Evolutionary conservation across 495 filamentous ascomycete genomes (phyloP).

Genomic region (Beverwykella pulmonaria): DNA sequence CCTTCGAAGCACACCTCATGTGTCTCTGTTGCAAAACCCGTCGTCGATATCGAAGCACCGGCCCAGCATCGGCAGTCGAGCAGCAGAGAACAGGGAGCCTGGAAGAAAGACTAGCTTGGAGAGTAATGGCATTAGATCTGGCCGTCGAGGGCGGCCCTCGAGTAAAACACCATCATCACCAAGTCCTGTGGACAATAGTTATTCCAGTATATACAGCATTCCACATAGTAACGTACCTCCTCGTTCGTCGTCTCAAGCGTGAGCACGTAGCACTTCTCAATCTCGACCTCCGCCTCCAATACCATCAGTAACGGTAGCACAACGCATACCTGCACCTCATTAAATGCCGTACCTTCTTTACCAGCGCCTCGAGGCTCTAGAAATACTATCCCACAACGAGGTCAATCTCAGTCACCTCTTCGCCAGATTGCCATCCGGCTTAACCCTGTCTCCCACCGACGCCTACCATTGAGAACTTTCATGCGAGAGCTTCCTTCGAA

Average conservation of each 20-base stretch:
- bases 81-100: slow-evolving; percentile 26
- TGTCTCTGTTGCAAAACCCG: slow-evolving; percentile 27
- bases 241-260: slow-evolving; percentile 43
- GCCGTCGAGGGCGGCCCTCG: slow-evolving; percentile 12
- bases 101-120: slow-evolving; percentile 21
- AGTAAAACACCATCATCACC: slow-evolving; percentile 38
- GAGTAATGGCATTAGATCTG: slow-evolving; percentile 32
- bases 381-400: slow-evolving; percentile 40
- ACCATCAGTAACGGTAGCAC: slow-evolving; percentile 14
- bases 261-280: slow-evolving; percentile 23
- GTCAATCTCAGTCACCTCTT: slow-evolving; percentile 43
- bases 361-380: slow-evolving; percentile 27
- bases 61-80: slow-evolving; percentile 33
- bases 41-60: slow-evolving; percentile 31
- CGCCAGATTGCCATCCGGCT: slow-evolving; percentile 37
- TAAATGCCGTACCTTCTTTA: slow-evolving; percentile 15
- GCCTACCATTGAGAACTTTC: slow-evolving; percentile 44
- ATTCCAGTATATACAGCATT: slow-evolving; percentile 45
- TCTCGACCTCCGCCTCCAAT: slow-evolving; percentile 14
- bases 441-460: slow-evolving; percentile 40
- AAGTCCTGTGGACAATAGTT: slow-evolving; percentile 38
- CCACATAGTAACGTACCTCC: slow-evolving; percentile 44
- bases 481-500: slow-evolving; percentile 35
- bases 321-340: slow-evolving; percentile 12
- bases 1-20: slow-evolving; percentile 14